Base-by-base conservation (phyloP, 2,329 filamentous ascomycete genomes). In the Pezicula neosporulosa region DNA sequence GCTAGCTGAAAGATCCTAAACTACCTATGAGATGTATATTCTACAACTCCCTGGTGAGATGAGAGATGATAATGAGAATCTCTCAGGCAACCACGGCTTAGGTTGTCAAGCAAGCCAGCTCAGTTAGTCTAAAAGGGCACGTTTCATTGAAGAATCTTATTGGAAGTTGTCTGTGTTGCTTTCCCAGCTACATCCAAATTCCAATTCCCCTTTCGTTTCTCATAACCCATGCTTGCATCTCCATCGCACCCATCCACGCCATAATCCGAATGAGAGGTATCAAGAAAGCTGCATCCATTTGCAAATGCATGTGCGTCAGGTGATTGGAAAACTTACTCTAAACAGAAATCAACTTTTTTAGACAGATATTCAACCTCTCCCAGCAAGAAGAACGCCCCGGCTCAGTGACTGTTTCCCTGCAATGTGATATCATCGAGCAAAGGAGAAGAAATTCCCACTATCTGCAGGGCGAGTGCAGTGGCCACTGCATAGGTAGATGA, bases 331-430 rank as follows among this genome's bases (percentile, higher is more conserved):
- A 60, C 39, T 51, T 50, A 62, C 58, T 63, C 62, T 64, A 65
- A 56, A 56, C 53, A 51, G 56, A 51, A 60, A 60, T 55, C 51
- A 55, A 57, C 51, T 61, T 66, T 66, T 65, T 64, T 58, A 58
- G 54, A 58, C 24, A 55, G 61, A 55, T 50, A 60, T 58, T 58
- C 56, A 60, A 60, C 55, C 53, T 55, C 43, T 53, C 55, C 56
- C 39, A 21, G 44, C 47, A 52, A 58, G 42, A 52, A 58, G 42
- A 57, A 63, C 57, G 61, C 60, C 53, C 51, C 48, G 54, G 51
- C 49, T 47, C 52, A 52, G 38, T 27, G 27, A 28, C 21, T 52
- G 54, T 38, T 18, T 33, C 21, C 41, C 52, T 47, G 48, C 43
- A 56, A 54, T 48, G 56, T 59, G 56, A 52, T 51, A 58, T 54